Base-by-base conservation (phyloP, 495 filamentous ascomycete species). In the Tetracladium setigerum region DNA sequence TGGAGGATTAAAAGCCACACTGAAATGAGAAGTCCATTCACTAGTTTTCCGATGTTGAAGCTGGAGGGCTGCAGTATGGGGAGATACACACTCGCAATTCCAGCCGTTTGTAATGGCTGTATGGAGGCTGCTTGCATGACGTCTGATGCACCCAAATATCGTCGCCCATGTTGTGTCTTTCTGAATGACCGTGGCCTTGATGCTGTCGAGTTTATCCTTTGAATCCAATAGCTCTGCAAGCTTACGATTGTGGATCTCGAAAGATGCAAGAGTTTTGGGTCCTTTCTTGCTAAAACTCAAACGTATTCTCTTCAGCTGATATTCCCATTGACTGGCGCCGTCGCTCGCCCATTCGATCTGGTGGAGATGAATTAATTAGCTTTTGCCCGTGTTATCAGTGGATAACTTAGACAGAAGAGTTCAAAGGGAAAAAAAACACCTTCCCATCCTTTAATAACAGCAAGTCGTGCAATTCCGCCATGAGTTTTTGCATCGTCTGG, bases 281-380 rank as follows among this genome's bases (percentile, higher is more conserved):
- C 46, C 50, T 32, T 42, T 53, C 31, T 57, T 53, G 15, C 49
- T 50, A 37, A 57, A 57, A 46, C 40, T 50, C 11, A 53, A 14
- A 17, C 38, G 41, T 15, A 53, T 53, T 38, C 54, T 40, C 18
- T 57, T 52, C 2, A 50, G n/a, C 35, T 56, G 38, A 18, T 56
- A 56, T 0, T 56, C 41, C 53, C 53, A 56, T 41, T 33, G 35
- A 15, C 37, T 48, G 6, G 40, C 46, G 5, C 41, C 47, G 4
- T 38, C 24, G 10, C 30, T n/a, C 22, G 52, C 47, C 47, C 52
- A 54, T 5, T 45, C 36, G 18, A 49, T 37, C 46, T 54, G 37
- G 6, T 11, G 24, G 19, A 40, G n/a, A n/a, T 9, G n/a, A n/a
- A n/a, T 37, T 30, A 22, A 16, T 33, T 39, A 38, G 32, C 15